Evolutionary conservation across 2,329 filamentous ascomycete genomes (phyloP), one percentile per base, ranked within the genome.

Genomic region (Trichoderma guizhouense): DNA sequence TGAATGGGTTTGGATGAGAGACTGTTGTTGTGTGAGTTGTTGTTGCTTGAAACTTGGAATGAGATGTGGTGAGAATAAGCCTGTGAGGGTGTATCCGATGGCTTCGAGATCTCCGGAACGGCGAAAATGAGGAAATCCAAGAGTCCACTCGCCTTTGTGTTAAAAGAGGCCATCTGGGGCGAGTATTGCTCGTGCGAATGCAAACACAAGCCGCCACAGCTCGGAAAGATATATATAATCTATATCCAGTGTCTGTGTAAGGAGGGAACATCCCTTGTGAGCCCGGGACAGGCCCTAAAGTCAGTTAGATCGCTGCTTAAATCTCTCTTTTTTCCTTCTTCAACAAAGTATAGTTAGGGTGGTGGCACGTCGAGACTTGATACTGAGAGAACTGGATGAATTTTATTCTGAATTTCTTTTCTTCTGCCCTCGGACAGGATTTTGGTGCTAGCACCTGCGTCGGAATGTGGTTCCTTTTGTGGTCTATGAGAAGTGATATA

Each of bases 261-360:
- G 69, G 47, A 47, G 28, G 28, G 18, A 60, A 60, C 18, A 34
- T 18, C 8, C 6, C 36, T 34, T 39, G 61, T 64, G 53, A 65
- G 51, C 69, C 69, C 69, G 69, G 43, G 61, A 71, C 69, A 71
- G 60, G 28, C 15, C 32, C 69, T 71, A 57, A 71, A 71, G 69
- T 58, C 34, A 65, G 69, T 71, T 71, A 71, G 69, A 65, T 60
- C 51, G 36, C 18, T 65, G 26, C 43, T 64, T 24, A 60, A 60
- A 21, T 6, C 8, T 21, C 8, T 21, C n/a, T 34, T 3, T 26
- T 15, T 39, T 26, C 15, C 2, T 43, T 24, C 24, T 24, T 18
- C n/a, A n/a, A 26, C 7, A 43, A 15, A 24, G 32, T 43, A 60
- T 34, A 60, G 24, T 58, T 60, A n/a, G 34, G 24, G 55, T 11